A percentile compares a stretch with the other conserved stretches of the same genome.
Conservation (phyloP, 2,329 filamentous ascomycete species). For the Penicillium verrucosum region DNA sequence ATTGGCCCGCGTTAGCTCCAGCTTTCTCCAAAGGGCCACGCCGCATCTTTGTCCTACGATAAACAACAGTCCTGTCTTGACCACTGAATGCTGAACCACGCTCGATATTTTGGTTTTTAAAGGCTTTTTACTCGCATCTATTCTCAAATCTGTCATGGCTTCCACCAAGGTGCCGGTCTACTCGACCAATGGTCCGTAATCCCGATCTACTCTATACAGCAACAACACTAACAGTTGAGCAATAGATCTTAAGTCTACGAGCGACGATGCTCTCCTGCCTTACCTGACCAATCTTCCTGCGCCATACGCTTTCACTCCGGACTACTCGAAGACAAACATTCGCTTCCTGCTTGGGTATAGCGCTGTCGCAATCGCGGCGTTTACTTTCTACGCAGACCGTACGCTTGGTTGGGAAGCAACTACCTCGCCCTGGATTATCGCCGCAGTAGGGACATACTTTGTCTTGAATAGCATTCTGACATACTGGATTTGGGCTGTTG, state of each 20-base stretch:
- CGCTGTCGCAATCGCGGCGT: constrained; percentile 74
- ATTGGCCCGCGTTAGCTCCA: constrained; percentile 26
- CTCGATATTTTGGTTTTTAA: background rate
- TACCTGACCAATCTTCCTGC: constrained; percentile 82
- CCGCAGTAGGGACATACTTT: constrained; percentile 76
- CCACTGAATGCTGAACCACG: background rate
- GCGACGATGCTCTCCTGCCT: constrained; percentile 89
- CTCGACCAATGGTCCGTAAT: constrained; percentile 42
- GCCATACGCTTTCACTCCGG: constrained; percentile 65
- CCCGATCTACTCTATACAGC: constrained; percentile 12
- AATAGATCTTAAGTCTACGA: constrained; percentile 90
- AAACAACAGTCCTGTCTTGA: constrained; percentile 14
- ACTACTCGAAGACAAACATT: constrained; percentile 75
- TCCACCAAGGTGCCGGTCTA: constrained; percentile 45
- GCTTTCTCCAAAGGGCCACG: constrained; percentile 35
- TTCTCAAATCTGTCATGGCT: constrained; percentile 17
- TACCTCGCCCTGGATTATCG: constrained; percentile 70
- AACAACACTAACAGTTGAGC: constrained; percentile 3
- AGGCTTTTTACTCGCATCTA: background rate
- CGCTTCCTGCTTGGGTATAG: constrained; percentile 79
- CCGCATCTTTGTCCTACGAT: constrained; percentile 30
- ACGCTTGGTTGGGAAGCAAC: constrained; percentile 84
- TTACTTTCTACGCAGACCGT: constrained; percentile 88
- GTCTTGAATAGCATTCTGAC: constrained; percentile 74
- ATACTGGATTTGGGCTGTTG: constrained; percentile 79